A percentile compares a stretch with the other conserved stretches of the same genome.
phyloP scores from a whole-genome alignment of 495 filamentous ascomycete genomes.

The Xylaria intraflava region DNA sequence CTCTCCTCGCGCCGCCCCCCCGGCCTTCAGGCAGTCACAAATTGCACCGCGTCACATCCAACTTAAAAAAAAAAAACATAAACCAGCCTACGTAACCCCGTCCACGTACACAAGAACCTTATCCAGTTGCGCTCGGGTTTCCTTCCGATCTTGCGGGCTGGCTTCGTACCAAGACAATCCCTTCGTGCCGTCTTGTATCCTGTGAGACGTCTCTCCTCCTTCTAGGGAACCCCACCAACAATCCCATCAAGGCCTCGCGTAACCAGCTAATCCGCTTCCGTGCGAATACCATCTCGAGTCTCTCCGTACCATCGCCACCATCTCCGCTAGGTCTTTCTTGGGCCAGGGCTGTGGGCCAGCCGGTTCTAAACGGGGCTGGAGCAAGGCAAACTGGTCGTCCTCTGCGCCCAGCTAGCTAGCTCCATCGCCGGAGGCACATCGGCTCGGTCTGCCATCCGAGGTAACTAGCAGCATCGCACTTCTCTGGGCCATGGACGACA shows the following conservation, averaged over 20 bases:
- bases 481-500: constrained; percentile 64
- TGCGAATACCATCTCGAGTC: not conserved
- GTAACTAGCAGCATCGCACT: constrained; percentile 35
- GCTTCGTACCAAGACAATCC: constrained; percentile 13
- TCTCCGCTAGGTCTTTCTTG: not conserved
- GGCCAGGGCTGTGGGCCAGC: constrained; percentile 18
- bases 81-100: constrained; percentile 12
- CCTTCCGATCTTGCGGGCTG: constrained; percentile 11
- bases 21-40: constrained; percentile 9
- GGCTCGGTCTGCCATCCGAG: constrained; percentile 38
- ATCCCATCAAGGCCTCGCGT: constrained; percentile 11
- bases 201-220: not conserved
- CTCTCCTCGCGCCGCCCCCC: constrained; percentile 9
- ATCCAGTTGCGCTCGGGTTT: not conserved
- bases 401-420: constrained; percentile 50
- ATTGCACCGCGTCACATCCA: constrained; percentile 15
- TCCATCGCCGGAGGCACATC: constrained; percentile 54
- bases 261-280: not conserved
- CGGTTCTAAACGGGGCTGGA: constrained; percentile 20
- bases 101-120: constrained; percentile 11
- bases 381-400: constrained; percentile 52
- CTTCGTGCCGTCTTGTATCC: constrained; percentile 9
- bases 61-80: constrained; percentile 17
- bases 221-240: constrained; percentile 9
- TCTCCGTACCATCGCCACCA: constrained; percentile 6